A percentile compares a stretch with the other conserved stretches of the same genome.
Conservation (phyloP, 345 rosid species). For the Acer negundo region DNA sequence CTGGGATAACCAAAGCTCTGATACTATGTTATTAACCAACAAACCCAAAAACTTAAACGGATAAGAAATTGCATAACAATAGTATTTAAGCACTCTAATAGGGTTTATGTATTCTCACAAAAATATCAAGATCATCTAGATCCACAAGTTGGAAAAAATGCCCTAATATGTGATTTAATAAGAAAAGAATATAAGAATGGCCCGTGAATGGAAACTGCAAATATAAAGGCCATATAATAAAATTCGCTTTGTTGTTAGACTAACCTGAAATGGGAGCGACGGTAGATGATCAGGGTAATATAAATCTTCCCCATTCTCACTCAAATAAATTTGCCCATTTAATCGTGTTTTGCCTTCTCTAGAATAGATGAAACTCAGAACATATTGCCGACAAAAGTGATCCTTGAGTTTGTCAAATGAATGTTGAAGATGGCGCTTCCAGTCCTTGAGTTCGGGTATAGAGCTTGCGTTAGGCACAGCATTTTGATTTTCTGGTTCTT, state of each 20-base stretch:
- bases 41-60: too few relatives aligned
- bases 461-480: slow-evolving; percentile 42
- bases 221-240: slow-evolving; percentile 1
- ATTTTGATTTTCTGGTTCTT: slow-evolving; percentile 46
- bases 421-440: slow-evolving; percentile 87
- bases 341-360: slow-evolving; percentile 85
- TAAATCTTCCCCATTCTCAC: slow-evolving; percentile 64
- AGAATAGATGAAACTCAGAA: slow-evolving; percentile 90
- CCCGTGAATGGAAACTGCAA: neutral
- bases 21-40: too few relatives aligned
- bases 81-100: too few relatives aligned
- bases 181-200: neutral
- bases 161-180: neutral
- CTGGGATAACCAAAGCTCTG: too few relatives aligned
- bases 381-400: slow-evolving; percentile 95
- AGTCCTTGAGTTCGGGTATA: slow-evolving; percentile 75
- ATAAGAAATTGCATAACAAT: too few relatives aligned
- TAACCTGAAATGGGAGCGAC: slow-evolving; percentile 96
- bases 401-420: slow-evolving; percentile 89
- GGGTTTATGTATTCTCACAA: neutral
- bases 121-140: too few relatives aligned
- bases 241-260: slow-evolving; percentile 7
- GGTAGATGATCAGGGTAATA: slow-evolving; percentile 62
- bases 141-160: neutral
- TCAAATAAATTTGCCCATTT: slow-evolving; percentile 75